A percentile compares a stretch with the other conserved stretches of the same genome.
phyloP scores from a whole-genome alignment of 2,329 filamentous ascomycete species.

The Neurospora sp. region DNA sequence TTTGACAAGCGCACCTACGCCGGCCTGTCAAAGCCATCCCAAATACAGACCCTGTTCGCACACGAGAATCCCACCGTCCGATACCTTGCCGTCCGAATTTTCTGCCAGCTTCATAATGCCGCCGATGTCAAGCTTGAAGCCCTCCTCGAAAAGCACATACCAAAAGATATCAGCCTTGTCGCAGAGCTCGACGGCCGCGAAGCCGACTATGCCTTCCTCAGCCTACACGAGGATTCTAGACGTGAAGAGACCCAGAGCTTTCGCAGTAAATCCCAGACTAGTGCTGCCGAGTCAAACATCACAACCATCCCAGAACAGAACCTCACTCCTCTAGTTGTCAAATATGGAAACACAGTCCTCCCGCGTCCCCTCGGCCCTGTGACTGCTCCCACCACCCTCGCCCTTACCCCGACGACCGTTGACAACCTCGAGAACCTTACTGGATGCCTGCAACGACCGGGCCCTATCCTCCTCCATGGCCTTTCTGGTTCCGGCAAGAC shows the following conservation, averaged over 20 bases:
- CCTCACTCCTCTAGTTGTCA: conserved; percentile 52
- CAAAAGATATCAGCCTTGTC: conserved; percentile 46
- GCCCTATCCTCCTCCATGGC: conserved; percentile 74
- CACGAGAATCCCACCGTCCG: conserved; percentile 52
- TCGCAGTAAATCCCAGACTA: conserved; percentile 20
- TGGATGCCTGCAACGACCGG: conserved; percentile 51
- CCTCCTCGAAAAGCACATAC: conserved; percentile 59
- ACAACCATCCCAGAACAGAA: conserved; percentile 17
- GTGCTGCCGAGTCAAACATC: conserved; percentile 11
- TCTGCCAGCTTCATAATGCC: conserved; percentile 68
- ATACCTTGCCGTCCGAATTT: conserved; percentile 73
- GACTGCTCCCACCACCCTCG: conserved; percentile 40
- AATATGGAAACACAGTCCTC: conserved; percentile 58
- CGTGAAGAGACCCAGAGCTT: conserved; percentile 35
- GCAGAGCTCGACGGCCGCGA: conserved; percentile 65
- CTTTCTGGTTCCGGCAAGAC: conserved; percentile 87
- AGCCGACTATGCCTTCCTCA: conserved; percentile 71
- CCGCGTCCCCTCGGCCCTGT: conserved; percentile 48
- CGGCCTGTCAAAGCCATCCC: conserved; percentile 44
- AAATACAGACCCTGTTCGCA: conserved; percentile 59
- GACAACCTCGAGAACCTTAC: conserved; percentile 64
- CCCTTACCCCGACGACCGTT: conserved; percentile 64
- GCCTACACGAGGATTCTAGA: conserved; percentile 47
- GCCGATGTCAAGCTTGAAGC: conserved; percentile 70
- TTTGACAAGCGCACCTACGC: conserved; percentile 64